Evolutionary conservation across 495 filamentous ascomycete genomes (phyloP).

Genomic region (Hypoxylon fragiforme): DNA sequence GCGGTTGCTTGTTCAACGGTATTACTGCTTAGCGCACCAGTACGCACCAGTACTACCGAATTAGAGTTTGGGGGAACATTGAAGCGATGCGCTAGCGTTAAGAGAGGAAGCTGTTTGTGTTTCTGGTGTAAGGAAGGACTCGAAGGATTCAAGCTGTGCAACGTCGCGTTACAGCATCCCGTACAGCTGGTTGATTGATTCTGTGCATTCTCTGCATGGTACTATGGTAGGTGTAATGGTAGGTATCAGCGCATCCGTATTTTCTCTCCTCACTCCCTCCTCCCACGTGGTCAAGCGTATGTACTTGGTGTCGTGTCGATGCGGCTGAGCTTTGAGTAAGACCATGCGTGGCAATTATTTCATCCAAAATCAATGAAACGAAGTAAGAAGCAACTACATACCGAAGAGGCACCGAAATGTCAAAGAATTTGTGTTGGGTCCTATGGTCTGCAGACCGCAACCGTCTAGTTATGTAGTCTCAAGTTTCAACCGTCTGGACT

Average conservation of each 20-base stretch:
- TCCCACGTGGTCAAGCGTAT: constrained; percentile 29
- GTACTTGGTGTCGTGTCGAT: constrained; percentile 10
- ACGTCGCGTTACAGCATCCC: constrained; percentile 16
- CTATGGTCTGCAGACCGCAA: constrained; percentile 7
- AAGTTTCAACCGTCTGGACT: not conserved
- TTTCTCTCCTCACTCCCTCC: constrained; percentile 7
- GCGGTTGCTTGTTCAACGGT: too few species aligned
- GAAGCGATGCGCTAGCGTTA: not conserved
- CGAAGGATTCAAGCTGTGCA: constrained; percentile 28
- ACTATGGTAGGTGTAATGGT: too few species aligned
- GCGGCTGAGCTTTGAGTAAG: constrained; percentile 21
- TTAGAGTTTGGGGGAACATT: not conserved
- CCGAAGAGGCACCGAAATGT: constrained; percentile 14
- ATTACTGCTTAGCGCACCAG: not conserved
- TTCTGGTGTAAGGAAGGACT: constrained; percentile 20
- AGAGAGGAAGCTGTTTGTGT: constrained; percentile 13
- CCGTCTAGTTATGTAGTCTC: constrained; percentile 1
- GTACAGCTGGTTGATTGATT: constrained; percentile 17
- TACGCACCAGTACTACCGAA: not conserved
- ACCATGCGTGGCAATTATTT: constrained; percentile 14
- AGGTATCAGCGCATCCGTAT: not conserved
- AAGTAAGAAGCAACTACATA: constrained; percentile 20
- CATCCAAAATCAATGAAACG: not conserved
- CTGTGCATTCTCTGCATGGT: too few species aligned
- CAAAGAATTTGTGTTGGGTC: not conserved